Base-by-base conservation (phyloP, 495 filamentous ascomycete genomes). In the Tetracladium setigerum region DNA sequence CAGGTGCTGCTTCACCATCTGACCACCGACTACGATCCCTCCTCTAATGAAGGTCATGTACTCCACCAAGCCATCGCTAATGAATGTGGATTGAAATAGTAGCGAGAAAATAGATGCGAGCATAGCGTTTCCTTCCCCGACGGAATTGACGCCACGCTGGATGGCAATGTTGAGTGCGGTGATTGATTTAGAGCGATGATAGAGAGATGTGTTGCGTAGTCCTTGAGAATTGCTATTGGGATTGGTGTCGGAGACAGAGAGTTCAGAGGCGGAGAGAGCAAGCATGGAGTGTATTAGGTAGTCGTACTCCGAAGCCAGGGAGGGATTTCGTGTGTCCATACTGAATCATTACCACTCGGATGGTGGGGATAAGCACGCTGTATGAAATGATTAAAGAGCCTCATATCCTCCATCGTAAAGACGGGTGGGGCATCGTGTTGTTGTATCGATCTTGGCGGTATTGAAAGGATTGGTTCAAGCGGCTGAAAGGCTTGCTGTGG, bases 21-120 rank as follows among this genome's bases (percentile, higher is more conserved):
- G 68, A 14, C 64, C 54, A 5, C 70, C 68, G 12, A 83, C 69
- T 16, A 81, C 62, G 42, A 72, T 61, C 51, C 79, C 73, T 19
- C 78, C 79, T 22, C 77, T 65, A 33, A 78, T 70, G 60, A 82
- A 81, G n/a, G 78, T 76, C 63, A 79, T 71, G 58, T 75, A 83
- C 54, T 82, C 78, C 30, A 66, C 59, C 50, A 82, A 63, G 15
- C 79, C 77, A 60, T 82, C 78, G 27, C 69, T 65, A 44, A 81
- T 72, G 46, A 73, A 62, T 44, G 72, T 70, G 1, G 74, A 72
- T 54, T 82, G 78, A 63, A 78, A 82, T 5, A 70, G 70, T 10
- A 82, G 69, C 1, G 73, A 71, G 48, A 74, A 73, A 52, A 73
- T 76, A 2, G 79, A 74, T n/a, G 77, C 79, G 44, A 83, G 64